Percentiles rank a stretch among this genome's conserved stretches.
Evolutionary conservation across 1,284 basidiomycete genomes (phyloP).

Genomic region (Crucibulum cyathiforme): DNA sequence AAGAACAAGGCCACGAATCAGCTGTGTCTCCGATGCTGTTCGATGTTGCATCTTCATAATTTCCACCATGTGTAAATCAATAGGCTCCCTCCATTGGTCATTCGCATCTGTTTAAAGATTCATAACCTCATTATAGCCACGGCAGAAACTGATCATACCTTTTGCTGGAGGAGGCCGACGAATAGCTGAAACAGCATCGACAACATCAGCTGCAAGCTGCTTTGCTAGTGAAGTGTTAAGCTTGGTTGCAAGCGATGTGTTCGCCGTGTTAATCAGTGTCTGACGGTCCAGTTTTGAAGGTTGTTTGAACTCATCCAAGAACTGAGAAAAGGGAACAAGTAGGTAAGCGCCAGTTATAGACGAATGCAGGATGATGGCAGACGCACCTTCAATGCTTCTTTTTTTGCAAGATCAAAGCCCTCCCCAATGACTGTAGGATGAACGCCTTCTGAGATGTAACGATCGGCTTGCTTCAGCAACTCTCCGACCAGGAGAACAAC

Average conservation of each 20-base stretch:
- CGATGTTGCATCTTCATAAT: conserved; percentile 99
- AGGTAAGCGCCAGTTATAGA: conserved; percentile 11
- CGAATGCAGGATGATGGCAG: conserved; percentile 2
- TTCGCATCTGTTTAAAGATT: conserved; percentile 51
- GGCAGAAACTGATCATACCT: conserved; percentile 46
- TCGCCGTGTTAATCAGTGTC: conserved; percentile 90
- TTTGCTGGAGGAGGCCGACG: conserved; percentile 65
- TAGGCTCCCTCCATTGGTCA: conserved; percentile 82
- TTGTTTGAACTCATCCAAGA: conserved; percentile 91
- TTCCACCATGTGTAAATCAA: conserved; percentile 99
- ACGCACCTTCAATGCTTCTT: conserved; percentile 86
- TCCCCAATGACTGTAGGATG: conserved; percentile 96
- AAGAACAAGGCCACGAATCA: conserved; percentile 93
- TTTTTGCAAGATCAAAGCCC: conserved; percentile 97
- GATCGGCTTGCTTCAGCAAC: conserved; percentile 96
- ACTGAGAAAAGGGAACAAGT: conserved; percentile 53
- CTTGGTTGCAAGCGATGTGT: conserved; percentile 96
- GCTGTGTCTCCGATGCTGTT: conserved; percentile 97
- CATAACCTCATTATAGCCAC: conserved; percentile 16
- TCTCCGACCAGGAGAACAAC: conserved; percentile 98
- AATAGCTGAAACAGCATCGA: conserved; percentile 95
- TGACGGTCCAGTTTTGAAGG: conserved; percentile 82
- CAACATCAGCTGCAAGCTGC: conserved; percentile 90
- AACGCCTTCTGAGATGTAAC: conserved; percentile 97
- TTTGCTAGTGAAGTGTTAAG: conserved; percentile 85